Conservation (phyloP, 2,329 filamentous ascomycete species). For the Nakataea oryzae region DNA sequence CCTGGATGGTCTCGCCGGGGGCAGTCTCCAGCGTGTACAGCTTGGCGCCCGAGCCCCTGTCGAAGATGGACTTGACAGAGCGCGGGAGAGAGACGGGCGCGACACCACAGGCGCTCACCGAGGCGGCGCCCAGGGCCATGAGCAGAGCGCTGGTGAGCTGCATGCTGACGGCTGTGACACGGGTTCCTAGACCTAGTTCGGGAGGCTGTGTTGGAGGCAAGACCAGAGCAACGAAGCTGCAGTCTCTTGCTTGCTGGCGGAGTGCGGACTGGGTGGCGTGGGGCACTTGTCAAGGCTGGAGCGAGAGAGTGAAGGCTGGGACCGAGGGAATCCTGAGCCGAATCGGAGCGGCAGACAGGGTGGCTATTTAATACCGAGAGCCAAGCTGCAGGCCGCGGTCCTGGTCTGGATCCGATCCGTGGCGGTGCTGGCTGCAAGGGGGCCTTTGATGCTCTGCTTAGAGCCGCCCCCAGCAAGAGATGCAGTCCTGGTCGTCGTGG, state of each 20-base stretch:
- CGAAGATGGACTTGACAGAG: slow-evolving; percentile 1
- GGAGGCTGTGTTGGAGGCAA: neutral
- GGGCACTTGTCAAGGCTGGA: neutral
- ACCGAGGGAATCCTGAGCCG: neutral
- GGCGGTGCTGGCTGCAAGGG: neutral
- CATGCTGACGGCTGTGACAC: neutral
- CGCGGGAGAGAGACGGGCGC: slow-evolving; percentile 1
- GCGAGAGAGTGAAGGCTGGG: neutral
- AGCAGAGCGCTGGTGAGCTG: slow-evolving; percentile 1
- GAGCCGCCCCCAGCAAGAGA: neutral
- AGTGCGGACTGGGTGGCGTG: neutral
- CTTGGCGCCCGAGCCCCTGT: slow-evolving; percentile 23
- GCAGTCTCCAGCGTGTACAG: slow-evolving; percentile 71
- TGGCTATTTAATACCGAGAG: neutral
- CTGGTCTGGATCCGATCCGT: neutral
- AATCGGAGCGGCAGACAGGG: neutral
- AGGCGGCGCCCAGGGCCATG: slow-evolving; percentile 1
- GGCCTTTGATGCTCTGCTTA: neutral
- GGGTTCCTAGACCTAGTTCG: neutral
- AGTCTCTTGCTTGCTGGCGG: neutral
- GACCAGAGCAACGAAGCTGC: neutral
- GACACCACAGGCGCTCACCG: slow-evolving; percentile 2
- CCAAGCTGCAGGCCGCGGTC: neutral
- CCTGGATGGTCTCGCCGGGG: slow-evolving; percentile 72
- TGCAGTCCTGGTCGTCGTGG: neutral